Conservation (phyloP, 768 basidiomycete genomes). For the Rhizopogon sp. region DNA sequence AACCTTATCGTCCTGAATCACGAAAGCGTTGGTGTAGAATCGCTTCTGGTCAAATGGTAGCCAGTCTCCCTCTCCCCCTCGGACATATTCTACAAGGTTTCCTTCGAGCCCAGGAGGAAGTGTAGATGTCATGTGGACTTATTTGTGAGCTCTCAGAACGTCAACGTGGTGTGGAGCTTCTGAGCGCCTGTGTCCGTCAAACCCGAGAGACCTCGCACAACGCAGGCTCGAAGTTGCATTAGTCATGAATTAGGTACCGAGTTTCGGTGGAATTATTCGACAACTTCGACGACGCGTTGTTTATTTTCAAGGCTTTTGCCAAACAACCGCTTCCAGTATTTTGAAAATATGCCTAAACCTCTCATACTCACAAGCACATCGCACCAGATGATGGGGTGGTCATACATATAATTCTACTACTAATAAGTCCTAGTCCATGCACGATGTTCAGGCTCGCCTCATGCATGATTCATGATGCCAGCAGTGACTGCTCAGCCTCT, state of each 20-base stretch:
- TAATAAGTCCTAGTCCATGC: too few relatives aligned
- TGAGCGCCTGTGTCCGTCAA: too few relatives aligned
- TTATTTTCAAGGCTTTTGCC: neutral
- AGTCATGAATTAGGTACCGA: neutral
- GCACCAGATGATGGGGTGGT: too few relatives aligned
- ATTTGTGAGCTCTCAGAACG: neutral
- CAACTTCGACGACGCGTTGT: neutral
- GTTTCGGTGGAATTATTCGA: neutral
- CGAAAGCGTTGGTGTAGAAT: conserved; percentile 69
- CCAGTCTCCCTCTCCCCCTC: conserved; percentile 48
- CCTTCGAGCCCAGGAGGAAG: conserved; percentile 43
- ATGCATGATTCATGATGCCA: too few relatives aligned
- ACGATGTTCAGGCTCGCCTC: too few relatives aligned
- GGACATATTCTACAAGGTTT: conserved; percentile 25
- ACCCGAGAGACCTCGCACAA: too few relatives aligned
- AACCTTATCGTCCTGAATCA: conserved; percentile 50
- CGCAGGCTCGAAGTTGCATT: neutral
- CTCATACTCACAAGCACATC: too few relatives aligned
- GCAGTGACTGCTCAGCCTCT: too few relatives aligned
- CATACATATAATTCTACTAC: too few relatives aligned
- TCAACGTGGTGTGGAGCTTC: too few relatives aligned
- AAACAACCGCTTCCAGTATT: too few relatives aligned
- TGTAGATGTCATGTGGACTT: neutral
- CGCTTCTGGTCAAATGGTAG: conserved; percentile 33
- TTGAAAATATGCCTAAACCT: too few relatives aligned